Evolutionary conservation across 345 rosid species (phyloP).

Genomic region (Punica granatum): DNA sequence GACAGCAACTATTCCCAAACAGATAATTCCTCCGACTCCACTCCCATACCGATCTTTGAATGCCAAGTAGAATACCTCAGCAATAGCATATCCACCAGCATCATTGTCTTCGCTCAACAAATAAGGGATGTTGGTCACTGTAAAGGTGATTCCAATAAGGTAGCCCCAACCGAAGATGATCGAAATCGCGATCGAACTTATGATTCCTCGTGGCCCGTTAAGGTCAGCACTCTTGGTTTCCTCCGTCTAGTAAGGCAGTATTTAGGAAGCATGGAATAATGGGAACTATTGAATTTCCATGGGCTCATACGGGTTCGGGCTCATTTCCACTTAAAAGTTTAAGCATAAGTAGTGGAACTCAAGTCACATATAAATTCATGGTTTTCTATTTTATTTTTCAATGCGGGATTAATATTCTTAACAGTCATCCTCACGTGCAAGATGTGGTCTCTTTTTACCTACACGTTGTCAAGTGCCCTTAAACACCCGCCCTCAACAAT

Average conservation of each 20-base stretch:
- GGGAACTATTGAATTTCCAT: too few species aligned
- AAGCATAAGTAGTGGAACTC: too few species aligned
- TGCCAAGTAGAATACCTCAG: slow-evolving; percentile 74
- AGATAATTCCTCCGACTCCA: slow-evolving; percentile 80
- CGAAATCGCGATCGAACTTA: slow-evolving; percentile 82
- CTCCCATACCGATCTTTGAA: slow-evolving; percentile 83
- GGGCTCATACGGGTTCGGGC: too few species aligned
- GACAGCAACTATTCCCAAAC: slow-evolving; percentile 72
- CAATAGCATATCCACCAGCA: slow-evolving; percentile 90
- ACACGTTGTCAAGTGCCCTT: too few species aligned
- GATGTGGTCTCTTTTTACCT: too few species aligned
- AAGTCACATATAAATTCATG: too few species aligned
- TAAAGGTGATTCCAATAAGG: slow-evolving; percentile 81
- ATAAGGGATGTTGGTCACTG: slow-evolving; percentile 66
- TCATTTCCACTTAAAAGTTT: too few species aligned
- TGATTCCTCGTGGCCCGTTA: slow-evolving; percentile 86
- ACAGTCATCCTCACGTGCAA: too few species aligned
- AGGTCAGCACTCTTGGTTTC: slow-evolving; percentile 79
- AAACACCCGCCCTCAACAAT: too few species aligned
- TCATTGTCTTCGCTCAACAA: slow-evolving; percentile 68
- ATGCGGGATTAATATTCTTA: too few species aligned
- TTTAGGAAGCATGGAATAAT: too few species aligned
- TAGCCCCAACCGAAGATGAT: slow-evolving; percentile 92
- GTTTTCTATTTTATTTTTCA: too few species aligned
- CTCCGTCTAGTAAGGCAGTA: slow-evolving; percentile 67